These are phyloP conservation scores for Melaleuca quinquenervia DNA, from an alignment of 345 rosid species.

Conservation along the genomic window DNA sequence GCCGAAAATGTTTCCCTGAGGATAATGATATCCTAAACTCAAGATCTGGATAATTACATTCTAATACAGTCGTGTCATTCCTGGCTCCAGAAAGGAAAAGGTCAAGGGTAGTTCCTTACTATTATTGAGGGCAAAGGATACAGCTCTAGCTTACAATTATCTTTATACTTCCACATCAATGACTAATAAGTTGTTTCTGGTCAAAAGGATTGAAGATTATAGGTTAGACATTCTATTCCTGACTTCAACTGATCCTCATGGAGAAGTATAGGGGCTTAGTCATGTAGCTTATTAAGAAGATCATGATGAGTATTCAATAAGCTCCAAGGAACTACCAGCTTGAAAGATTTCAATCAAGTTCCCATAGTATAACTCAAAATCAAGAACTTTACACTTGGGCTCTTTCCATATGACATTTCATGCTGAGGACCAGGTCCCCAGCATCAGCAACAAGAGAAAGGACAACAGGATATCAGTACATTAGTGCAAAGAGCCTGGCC, in stretches of 20 bases:
- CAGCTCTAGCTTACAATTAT: not conserved
- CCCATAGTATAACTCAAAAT: not conserved
- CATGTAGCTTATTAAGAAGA: not conserved
- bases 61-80: not conserved
- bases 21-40: not conserved
- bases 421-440: not conserved
- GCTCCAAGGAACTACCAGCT: not conserved
- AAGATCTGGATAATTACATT: not conserved
- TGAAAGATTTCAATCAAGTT: not conserved
- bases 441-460: not conserved
- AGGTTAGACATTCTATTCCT: not conserved
- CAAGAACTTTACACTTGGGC: not conserved
- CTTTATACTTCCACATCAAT: not conserved
- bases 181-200: not conserved
- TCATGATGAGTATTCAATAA: not conserved
- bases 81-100: not conserved
- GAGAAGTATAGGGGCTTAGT: not conserved
- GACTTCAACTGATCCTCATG: not conserved
- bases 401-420: not conserved
- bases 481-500: not conserved
- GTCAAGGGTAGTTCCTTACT: not conserved
- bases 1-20: not conserved
- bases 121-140: not conserved
- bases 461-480: not conserved
- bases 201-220: not conserved